phyloP scores from a whole-genome alignment of 164 flowering plant species.

The Piper betle region DNA sequence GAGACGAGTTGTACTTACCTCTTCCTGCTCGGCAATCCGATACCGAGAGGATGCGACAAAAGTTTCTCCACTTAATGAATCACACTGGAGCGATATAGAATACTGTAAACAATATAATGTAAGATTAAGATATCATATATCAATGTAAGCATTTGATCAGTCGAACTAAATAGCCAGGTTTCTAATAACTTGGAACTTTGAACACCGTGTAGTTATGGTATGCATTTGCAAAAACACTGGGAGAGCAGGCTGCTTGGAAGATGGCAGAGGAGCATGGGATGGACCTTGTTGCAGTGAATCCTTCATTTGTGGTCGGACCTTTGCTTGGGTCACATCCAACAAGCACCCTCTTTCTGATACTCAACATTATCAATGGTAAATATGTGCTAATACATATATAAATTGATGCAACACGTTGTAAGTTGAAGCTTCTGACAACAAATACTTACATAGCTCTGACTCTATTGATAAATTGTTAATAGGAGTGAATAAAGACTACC shows the following conservation, averaged over 20 bases:
- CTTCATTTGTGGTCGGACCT: slow-evolving; percentile 78
- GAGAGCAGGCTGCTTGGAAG: slow-evolving; percentile 64
- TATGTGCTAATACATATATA: no score
- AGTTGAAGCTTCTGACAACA: neutral
- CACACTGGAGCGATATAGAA: slow-evolving; percentile 86
- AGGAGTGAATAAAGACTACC: slow-evolving; percentile 51
- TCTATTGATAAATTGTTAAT: neutral
- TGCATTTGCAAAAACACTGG: slow-evolving; percentile 65
- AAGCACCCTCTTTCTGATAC: slow-evolving; percentile 49
- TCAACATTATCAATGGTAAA: slow-evolving; percentile 50
- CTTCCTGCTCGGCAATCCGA: slow-evolving; percentile 87
- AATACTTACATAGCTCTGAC: neutral
- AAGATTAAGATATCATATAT: neutral
- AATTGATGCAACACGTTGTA: no score
- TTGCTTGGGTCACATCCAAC: slow-evolving; percentile 78
- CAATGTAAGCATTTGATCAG: neutral
- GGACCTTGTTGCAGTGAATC: slow-evolving; percentile 68
- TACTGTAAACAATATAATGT: slow-evolving; percentile 77
- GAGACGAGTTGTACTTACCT: slow-evolving; percentile 81
- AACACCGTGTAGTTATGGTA: slow-evolving; percentile 55
- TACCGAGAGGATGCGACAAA: slow-evolving; percentile 51
- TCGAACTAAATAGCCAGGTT: no score
- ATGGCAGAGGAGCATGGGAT: slow-evolving; percentile 36
- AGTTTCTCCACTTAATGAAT: slow-evolving; percentile 65
- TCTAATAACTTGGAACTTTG: no score